Evolutionary conservation across 768 basidiomycete genomes (phyloP).

Genomic region (Coprinopsis marcescibilis): DNA sequence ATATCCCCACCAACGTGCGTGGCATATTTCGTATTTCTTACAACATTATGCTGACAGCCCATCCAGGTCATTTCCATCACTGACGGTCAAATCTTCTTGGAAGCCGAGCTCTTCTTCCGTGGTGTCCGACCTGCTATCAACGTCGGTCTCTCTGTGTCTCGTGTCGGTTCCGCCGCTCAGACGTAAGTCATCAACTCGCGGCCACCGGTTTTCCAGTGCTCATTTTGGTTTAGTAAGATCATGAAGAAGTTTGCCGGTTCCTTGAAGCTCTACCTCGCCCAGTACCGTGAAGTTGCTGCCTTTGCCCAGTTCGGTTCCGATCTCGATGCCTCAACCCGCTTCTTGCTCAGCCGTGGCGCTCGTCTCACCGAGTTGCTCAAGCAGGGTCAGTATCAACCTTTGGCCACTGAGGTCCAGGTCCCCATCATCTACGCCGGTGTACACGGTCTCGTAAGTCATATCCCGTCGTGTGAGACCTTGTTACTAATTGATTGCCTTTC

Average conservation of each 20-base stretch:
- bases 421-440: slow-evolving; percentile 99
- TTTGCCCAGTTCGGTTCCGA: slow-evolving; percentile 99
- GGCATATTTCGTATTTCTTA: too few species aligned
- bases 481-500: slow-evolving; percentile 9
- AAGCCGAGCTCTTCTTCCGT: slow-evolving; percentile 99
- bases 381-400: slow-evolving; percentile 97
- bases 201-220: slow-evolving; percentile 1
- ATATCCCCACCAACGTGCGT: slow-evolving; percentile 95
- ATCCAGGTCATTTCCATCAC: slow-evolving; percentile 99
- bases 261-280: slow-evolving; percentile 98
- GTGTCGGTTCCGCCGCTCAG: slow-evolving; percentile 99
- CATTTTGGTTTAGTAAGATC: slow-evolving; percentile 60
- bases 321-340: slow-evolving; percentile 98
- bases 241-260: slow-evolving; percentile 99
- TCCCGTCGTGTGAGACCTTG: neutral
- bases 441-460: slow-evolving; percentile 83
- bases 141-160: slow-evolving; percentile 99
- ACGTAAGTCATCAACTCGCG: slow-evolving; percentile 55
- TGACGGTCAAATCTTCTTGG: slow-evolving; percentile 99
- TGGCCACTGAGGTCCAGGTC: slow-evolving; percentile 94
- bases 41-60: too few species aligned
- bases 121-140: slow-evolving; percentile 99
- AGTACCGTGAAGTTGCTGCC: slow-evolving; percentile 99
- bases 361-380: slow-evolving; percentile 97
- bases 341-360: slow-evolving; percentile 96